Base-by-base conservation (phyloP, 2,329 filamentous ascomycete species). In the Chaetomiaceae sp. region DNA sequence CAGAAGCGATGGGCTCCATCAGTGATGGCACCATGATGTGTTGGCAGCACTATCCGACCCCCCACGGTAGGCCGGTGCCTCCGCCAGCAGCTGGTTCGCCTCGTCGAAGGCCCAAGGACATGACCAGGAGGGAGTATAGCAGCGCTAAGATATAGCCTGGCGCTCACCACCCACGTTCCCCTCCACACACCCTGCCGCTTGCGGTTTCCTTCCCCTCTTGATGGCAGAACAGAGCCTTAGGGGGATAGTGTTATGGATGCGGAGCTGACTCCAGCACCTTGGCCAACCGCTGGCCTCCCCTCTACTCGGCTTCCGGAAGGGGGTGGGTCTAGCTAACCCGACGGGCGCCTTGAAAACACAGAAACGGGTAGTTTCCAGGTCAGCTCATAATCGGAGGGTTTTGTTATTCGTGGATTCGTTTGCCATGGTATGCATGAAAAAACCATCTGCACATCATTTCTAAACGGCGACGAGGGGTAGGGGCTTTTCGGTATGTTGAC, bases 1-100 rank as follows among this genome's bases (percentile, higher is more conserved):
- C 47, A 20, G 37, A 10, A 50, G 23, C 36, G 38, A 44, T 29
- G 18, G n/a, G 48, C 38, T 44, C 55, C 52, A 44, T 55, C 38
- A 21, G 42, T 38, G 54, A 53, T 59, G 58, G 43, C 51, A 59
- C 58, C 54, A 56, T 61, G 56, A 60, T 61, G 59, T 53, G 58
- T 21, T 60, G 61, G 59, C 58, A 60, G 50, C 41, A 47, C 53
- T 56, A 53, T 58, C 53, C 48, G 27, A 44, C 50, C 46, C 50
- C 53, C 50, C 41, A 54, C 53, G 54, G 47, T 21, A 46, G 27
- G 33, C 48, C 42, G 21, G 27, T 14, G 32, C 13, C 33, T 16
- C 37, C 32, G 37, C 25, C 34, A 49, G 48, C 44, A 43, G 51
- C 41, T 25, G 42, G 21, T 7, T 43, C 27, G 27, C 37, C 42